Evolutionary conservation across 129 eudicot species (phyloP).

Genomic region (Arctium minus): DNA sequence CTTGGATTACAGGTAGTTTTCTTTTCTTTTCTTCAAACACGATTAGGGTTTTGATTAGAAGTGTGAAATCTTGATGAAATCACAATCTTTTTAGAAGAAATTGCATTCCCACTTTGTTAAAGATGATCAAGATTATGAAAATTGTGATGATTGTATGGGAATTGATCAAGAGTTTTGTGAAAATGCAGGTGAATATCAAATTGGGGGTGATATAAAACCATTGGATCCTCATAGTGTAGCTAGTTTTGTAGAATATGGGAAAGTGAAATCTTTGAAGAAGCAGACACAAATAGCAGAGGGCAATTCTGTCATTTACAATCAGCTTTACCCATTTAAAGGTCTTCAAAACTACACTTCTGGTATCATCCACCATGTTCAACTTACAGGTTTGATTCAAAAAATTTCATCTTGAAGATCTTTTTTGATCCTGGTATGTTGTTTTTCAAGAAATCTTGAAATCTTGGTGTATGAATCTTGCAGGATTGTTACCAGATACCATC

Average conservation of each 20-base stretch:
- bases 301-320: conserved; percentile 67
- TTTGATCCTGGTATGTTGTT: neutral
- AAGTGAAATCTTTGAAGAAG: conserved; percentile 20
- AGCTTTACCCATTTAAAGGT: conserved; percentile 86
- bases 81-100: neutral
- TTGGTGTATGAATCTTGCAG: conserved; percentile 35
- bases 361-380: conserved; percentile 88
- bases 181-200: conserved; percentile 88
- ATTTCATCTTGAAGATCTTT: neutral
- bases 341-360: conserved; percentile 96
- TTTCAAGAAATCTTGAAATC: conserved; percentile 5
- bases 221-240: conserved; percentile 61
- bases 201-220: conserved; percentile 72
- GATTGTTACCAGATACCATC: conserved; percentile 52
- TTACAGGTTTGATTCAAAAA: conserved; percentile 48
- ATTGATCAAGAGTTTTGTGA: neutral
- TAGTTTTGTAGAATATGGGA: conserved; percentile 75
- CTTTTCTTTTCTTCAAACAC: neutral
- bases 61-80: neutral
- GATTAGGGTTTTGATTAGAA: conserved; percentile 13
- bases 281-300: conserved; percentile 56
- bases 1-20: conserved; percentile 83
- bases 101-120: neutral
- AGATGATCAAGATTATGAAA: neutral
- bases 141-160: neutral